phyloP scores from a whole-genome alignment of 2,329 filamentous ascomycete genomes.

The Cladophialophora yegresii region DNA sequence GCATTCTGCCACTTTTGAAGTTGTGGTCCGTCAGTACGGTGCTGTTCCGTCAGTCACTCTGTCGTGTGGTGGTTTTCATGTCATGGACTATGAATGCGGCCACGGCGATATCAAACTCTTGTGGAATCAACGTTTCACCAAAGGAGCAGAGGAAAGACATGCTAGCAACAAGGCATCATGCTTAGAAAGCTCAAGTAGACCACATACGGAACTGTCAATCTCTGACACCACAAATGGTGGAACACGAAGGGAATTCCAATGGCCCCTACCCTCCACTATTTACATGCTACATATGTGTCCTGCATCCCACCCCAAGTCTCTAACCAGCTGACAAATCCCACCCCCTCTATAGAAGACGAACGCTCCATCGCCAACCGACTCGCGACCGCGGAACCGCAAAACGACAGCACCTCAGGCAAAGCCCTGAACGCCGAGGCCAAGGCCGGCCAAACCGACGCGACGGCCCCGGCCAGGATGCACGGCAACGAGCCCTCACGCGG shows the following conservation, averaged over 20 bases:
- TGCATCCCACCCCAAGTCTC: background rate
- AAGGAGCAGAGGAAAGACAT: background rate
- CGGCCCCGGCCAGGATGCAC: conserved; percentile 46
- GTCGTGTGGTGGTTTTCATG: no score
- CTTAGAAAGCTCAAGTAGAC: background rate
- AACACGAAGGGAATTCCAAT: background rate
- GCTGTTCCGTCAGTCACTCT: background rate
- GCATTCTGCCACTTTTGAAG: background rate
- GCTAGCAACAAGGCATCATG: background rate
- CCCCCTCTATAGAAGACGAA: conserved; percentile 43
- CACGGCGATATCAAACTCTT: background rate
- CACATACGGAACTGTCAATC: background rate
- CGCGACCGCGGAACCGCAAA: conserved; percentile 38
- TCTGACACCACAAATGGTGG: no score
- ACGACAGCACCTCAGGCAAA: conserved; percentile 29
- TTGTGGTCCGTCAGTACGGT: background rate
- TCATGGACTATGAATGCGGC: no score
- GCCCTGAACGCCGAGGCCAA: conserved; percentile 37
- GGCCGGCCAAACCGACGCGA: conserved; percentile 44
- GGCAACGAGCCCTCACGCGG: conserved; percentile 52
- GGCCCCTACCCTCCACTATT: no score
- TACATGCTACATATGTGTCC: background rate
- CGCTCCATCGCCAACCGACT: conserved; percentile 51
- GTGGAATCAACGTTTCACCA: background rate
- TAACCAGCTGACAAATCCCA: background rate